These are phyloP conservation scores for Calvatia gigantea DNA, from an alignment of 768 basidiomycete genomes.

Conservation along the genomic window DNA sequence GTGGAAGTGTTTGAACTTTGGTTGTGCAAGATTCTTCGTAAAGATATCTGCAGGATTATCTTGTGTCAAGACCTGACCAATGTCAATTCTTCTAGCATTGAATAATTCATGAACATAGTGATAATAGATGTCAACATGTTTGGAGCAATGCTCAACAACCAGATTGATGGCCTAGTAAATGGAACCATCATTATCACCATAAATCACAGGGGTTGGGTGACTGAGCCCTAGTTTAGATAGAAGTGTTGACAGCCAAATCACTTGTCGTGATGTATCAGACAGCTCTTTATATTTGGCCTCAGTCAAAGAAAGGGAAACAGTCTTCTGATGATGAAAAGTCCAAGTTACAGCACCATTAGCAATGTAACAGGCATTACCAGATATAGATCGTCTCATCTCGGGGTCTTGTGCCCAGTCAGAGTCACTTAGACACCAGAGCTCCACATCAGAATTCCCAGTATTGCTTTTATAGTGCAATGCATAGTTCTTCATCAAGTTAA, in stretches of 20 bases:
- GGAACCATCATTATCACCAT: slow-evolving; percentile 14
- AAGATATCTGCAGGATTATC: slow-evolving; percentile 35
- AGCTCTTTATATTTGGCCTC: slow-evolving; percentile 24
- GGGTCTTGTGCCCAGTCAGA: slow-evolving; percentile 12
- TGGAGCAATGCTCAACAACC: slow-evolving; percentile 16
- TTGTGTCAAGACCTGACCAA: slow-evolving; percentile 22
- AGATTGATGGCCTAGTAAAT: slow-evolving; percentile 13
- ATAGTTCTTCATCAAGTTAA: no score
- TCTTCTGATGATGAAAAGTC: slow-evolving; percentile 16
- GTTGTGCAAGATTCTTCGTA: slow-evolving; percentile 29
- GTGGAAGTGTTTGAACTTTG: slow-evolving; percentile 1
- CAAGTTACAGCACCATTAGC: slow-evolving; percentile 17
- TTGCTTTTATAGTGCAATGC: no score
- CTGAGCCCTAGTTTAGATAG: no score
- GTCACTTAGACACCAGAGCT: no score
- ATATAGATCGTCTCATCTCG: slow-evolving; percentile 18
- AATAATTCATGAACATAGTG: slow-evolving; percentile 23
- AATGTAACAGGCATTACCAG: slow-evolving; percentile 19
- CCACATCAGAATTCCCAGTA: no score
- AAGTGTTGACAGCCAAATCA: slow-evolving; percentile 14
- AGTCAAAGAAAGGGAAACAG: slow-evolving; percentile 16
- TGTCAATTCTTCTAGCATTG: slow-evolving; percentile 11
- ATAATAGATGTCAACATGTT: no score
- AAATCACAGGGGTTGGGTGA: neutral
- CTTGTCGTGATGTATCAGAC: slow-evolving; percentile 15